phyloP scores from a whole-genome alignment of 768 basidiomycete genomes.

The Lyophyllum atratum region DNA sequence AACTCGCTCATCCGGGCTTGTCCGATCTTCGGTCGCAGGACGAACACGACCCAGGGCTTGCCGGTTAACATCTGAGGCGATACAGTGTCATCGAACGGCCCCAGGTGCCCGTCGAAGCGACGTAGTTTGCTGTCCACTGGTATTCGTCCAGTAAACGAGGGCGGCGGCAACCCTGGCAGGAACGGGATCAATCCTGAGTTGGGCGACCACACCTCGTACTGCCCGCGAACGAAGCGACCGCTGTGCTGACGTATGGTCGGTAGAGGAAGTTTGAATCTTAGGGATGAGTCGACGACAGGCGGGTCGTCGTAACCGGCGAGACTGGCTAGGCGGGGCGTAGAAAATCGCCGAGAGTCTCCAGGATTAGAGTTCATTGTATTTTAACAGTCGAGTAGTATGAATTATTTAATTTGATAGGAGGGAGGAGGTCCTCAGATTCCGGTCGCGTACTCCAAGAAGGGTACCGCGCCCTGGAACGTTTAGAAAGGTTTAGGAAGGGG shows the following conservation, averaged over 20 bases:
- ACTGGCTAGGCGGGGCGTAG: not conserved
- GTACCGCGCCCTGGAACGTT: no score
- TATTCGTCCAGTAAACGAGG: no score
- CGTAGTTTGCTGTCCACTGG: no score
- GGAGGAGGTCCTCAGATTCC: no score
- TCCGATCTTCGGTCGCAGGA: not conserved
- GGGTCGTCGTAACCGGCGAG: not conserved
- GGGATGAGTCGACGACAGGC: not conserved
- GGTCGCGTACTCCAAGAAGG: no score
- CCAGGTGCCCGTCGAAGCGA: not conserved
- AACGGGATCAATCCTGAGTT: not conserved
- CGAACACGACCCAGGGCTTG: not conserved
- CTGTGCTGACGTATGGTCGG: no score
- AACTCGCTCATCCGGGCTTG: not conserved
- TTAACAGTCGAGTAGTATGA: no score
- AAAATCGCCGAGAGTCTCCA: not conserved
- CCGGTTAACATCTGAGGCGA: not conserved
- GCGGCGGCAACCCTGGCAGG: constrained; percentile 9
- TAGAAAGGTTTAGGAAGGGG: no score
- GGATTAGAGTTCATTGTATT: no score
- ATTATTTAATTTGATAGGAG: no score
- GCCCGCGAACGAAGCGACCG: not conserved
- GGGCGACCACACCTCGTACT: not conserved
- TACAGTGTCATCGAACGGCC: not conserved
- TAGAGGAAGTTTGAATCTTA: no score